Base-by-base conservation (phyloP, 2,329 filamentous ascomycete species). In the Neopestalotiopsis sp. region DNA sequence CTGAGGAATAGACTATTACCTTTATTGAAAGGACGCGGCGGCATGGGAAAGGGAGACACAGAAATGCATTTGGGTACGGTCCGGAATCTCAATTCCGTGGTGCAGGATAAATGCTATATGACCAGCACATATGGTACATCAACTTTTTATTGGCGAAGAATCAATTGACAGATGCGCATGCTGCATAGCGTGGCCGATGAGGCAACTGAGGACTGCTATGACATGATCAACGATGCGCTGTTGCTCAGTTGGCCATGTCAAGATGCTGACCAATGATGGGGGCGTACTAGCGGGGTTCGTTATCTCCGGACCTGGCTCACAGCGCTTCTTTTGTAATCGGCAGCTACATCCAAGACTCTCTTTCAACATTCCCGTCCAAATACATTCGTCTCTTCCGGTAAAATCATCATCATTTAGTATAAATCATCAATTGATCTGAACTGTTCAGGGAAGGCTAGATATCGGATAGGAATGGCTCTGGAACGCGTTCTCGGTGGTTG, bases 401-500 rank as follows among this genome's bases (percentile, higher is more conserved):
- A 3, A 3, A 52, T 20, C 45, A 20, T n/a, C 14, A n/a, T 49
- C 42, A n/a, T 49, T 17, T 17, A 13, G 42, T 13, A n/a, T 24
- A 52, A 52, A 2, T 52, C 45, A 52, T 20, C 45, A 24, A 20
- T 20, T 3, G 17, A 20, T 52, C 7, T 20, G 17, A n/a, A 9
- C 6, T 7, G n/a, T 2, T n/a, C 17, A 20, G n/a, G 45, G 7
- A 52, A 24, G 14, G 4, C 45, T 10, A 7, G 17, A 52, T 6
- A 30, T 30, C 5, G 10, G 10, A 38, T 6, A 38, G 6, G 10
- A 10, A 67, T 67, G 65, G 10, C 65, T 9, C 5, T 67, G 12
- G 30, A 40, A 45, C 7, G 32, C 17, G 56, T 60, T 30, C 65
- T 67, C 9, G 65, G 65, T n/a, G 20, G 65, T 14, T 66, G 64